phyloP scores from a whole-genome alignment of 2,329 filamentous ascomycete species.

The Aspergillus pseudoterreus region DNA sequence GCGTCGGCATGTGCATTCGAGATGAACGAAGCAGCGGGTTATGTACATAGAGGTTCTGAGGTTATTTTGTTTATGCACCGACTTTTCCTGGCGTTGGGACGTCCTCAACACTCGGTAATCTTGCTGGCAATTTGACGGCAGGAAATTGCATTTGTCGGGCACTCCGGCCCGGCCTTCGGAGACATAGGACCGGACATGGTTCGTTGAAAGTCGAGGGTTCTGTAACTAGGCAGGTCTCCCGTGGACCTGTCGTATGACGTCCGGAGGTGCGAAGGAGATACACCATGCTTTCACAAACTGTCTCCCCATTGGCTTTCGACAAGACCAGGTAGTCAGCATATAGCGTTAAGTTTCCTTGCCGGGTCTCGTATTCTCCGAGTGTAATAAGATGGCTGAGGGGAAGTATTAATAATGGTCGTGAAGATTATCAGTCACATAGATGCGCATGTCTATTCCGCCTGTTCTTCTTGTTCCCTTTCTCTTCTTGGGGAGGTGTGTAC shows the following conservation, averaged over 20 bases:
- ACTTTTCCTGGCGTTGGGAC: conserved; percentile 32
- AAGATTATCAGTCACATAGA: no score
- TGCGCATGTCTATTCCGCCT: no score
- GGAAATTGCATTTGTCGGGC: no score
- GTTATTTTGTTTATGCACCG: conserved; percentile 31
- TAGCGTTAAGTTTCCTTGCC: background rate
- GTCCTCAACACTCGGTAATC: conserved; percentile 12
- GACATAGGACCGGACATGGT: background rate
- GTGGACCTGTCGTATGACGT: no score
- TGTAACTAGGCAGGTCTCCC: no score
- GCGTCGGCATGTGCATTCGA: conserved; percentile 21
- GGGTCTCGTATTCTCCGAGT: background rate
- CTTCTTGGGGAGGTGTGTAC: no score
- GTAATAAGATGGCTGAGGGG: background rate
- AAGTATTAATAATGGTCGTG: no score
- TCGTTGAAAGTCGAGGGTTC: no score
- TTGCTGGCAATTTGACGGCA: conserved; percentile 5
- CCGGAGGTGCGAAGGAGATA: no score
- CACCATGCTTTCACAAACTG: no score
- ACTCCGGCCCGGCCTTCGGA: background rate
- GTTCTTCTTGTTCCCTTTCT: no score
- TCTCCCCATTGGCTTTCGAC: no score
- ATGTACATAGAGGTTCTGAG: conserved; percentile 40
- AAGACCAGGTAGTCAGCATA: background rate
- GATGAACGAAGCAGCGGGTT: conserved; percentile 27